These are phyloP conservation scores for Protomyces lactucae-debilis DNA, from an alignment of 1,139 yeast species.

Conservation along the genomic window DNA sequence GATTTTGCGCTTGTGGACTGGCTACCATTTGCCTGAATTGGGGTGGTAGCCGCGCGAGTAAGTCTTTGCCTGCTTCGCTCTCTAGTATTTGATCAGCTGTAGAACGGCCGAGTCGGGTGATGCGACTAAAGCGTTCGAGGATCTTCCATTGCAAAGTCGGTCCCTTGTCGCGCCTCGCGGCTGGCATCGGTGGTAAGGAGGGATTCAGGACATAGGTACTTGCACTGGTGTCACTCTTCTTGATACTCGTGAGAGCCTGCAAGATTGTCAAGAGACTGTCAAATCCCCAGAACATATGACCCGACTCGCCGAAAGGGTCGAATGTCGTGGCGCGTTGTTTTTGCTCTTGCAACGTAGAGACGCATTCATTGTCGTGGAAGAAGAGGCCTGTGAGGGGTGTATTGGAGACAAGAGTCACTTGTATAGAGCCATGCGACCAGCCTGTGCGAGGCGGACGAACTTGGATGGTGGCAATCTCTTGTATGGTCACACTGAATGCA, in stretches of 20 bases:
- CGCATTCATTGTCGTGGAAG: conserved; percentile 85
- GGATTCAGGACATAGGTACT: conserved; percentile 42
- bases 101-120: conserved; percentile 63
- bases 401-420: conserved; percentile 63
- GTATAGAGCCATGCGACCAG: conserved; percentile 86
- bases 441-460: conserved; percentile 77
- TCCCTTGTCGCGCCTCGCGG: conserved; percentile 29
- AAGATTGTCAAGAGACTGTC: conserved; percentile 54
- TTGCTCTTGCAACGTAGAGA: conserved; percentile 63
- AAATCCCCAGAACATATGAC: conserved; percentile 86
- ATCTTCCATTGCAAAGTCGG: conserved; percentile 62
- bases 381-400: conserved; percentile 71
- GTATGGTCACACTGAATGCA: conserved; percentile 58
- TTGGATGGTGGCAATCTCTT: conserved; percentile 70
- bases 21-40: conserved; percentile 57
- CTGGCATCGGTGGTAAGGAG: conserved; percentile 42
- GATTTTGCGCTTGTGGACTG: conserved; percentile 71
- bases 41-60: conserved; percentile 63
- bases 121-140: conserved; percentile 75
- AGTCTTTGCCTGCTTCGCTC: conserved; percentile 34
- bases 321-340: conserved; percentile 50
- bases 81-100: conserved; percentile 43
- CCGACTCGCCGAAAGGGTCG: conserved; percentile 63
- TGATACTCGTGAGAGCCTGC: conserved; percentile 27
- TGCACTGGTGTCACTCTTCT: conserved; percentile 36